A percentile compares a stretch with the other conserved stretches of the same genome.
Evolutionary conservation across 345 rosid species (phyloP).

Genomic region (Garcia nutans): DNA sequence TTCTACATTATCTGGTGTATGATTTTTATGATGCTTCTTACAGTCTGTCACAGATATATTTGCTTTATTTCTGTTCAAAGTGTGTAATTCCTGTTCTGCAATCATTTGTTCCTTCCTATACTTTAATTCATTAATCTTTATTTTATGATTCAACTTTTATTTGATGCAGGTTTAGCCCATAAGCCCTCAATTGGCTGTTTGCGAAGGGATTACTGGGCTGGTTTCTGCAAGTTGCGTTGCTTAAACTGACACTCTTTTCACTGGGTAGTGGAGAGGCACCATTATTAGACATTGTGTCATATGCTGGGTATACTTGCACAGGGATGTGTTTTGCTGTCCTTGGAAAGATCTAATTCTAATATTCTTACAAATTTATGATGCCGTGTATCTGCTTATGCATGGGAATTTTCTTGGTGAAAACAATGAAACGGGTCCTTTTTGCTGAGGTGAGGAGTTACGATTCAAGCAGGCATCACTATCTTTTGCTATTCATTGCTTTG

Average conservation of each 20-base stretch:
- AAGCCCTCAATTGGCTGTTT: conserved; percentile 85
- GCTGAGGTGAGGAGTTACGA: conserved; percentile 85
- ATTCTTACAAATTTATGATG: conserved; percentile 72
- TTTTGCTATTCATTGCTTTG: conserved; percentile 79
- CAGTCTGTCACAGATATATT: too few relatives aligned
- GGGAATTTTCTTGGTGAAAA: conserved; percentile 90
- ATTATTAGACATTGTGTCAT: conserved; percentile 79
- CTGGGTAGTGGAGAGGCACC: conserved; percentile 93
- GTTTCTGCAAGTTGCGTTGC: conserved; percentile 77
- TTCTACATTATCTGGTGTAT: too few relatives aligned
- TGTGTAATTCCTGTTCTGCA: too few relatives aligned
- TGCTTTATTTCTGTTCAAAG: too few relatives aligned
- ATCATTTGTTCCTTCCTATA: too few relatives aligned
- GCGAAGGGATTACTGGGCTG: conserved; percentile 92
- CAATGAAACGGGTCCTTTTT: conserved; percentile 92
- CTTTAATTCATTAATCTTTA: too few relatives aligned
- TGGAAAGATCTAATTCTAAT: conserved; percentile 67
- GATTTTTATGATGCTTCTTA: too few relatives aligned
- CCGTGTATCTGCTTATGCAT: conserved; percentile 81
- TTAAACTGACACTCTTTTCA: conserved; percentile 74
- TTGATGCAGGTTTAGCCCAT: conserved; percentile 74
- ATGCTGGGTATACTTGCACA: conserved; percentile 77
- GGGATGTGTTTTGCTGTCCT: conserved; percentile 78
- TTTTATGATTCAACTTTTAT: too few relatives aligned
- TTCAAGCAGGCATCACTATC: conserved; percentile 87